Base-by-base conservation (phyloP, 495 filamentous ascomycete genomes). In the Annulohypoxylon bovei region DNA sequence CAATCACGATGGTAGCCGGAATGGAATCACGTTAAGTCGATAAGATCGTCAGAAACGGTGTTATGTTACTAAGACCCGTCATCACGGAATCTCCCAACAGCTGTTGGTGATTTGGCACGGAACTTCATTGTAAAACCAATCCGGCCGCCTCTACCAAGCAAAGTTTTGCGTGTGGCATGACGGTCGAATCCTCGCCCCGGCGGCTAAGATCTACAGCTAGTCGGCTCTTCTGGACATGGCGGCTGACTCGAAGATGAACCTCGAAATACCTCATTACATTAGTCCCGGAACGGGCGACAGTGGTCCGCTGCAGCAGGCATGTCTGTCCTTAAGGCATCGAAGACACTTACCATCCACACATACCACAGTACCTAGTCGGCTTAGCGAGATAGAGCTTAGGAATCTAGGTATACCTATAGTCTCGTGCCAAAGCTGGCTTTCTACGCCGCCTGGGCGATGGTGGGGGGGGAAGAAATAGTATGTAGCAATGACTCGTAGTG, bases 221-320 rank as follows among this genome's bases (percentile, higher is more conserved):
- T 28, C 42, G 52, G 62, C 49, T 71, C 44, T 62, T 57, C 25
- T 70, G 46, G 42, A 44, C 66, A 52, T 65, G 68, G 62, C 56
- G 39, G 64, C 63, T 67, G 69, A 67, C 68, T 67, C 68, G 63
- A 56, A 25, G 55, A 18, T 35, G 42, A 46, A 61, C 14, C 52
- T 72, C 65, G 58, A 64, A 68, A 72, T 67, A 72, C 59, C 47
- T 68, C 57, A 67, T 66, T 66, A 60, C 49, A 62, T 47, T 52
- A 63, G 68, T 59, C 63, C 63, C 60, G 42, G 68, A 67, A 66
- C 61, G 56, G 61, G 61, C 67, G 56, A 57, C 37, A 50, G 35
- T 55, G 46, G 20, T 59, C 52, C 67, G 49, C 49, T 56, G 42
- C 42, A 32, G 37, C 23, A 53, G 46, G 50, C 56, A 66, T 61